Percentiles rank a stretch among this genome's conserved stretches.
Conservation (phyloP, 805 yeast genomes). For the Kluyveromyces aestuarii region DNA sequence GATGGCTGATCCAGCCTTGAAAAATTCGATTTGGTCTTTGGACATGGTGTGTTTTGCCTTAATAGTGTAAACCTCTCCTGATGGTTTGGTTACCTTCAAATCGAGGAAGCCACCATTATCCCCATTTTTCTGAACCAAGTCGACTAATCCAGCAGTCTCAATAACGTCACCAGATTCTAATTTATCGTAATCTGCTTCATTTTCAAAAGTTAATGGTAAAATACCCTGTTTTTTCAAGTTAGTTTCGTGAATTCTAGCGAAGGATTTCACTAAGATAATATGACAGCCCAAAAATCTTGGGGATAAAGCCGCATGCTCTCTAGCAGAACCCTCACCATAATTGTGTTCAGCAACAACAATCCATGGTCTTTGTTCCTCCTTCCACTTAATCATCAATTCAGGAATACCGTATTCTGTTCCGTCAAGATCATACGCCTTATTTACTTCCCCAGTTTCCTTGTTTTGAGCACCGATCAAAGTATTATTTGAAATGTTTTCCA, state of each 20-base stretch:
- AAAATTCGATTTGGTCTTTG: slow-evolving; percentile 88
- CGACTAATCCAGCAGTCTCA: slow-evolving; percentile 64
- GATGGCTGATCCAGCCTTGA: slow-evolving; percentile 96
- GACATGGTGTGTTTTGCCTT: slow-evolving; percentile 94
- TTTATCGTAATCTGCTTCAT: slow-evolving; percentile 82
- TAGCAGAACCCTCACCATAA: slow-evolving; percentile 98
- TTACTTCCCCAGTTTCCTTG: slow-evolving; percentile 94
- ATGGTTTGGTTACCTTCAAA: slow-evolving; percentile 62
- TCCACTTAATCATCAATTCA: slow-evolving; percentile 96
- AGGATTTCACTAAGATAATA: slow-evolving; percentile 82
- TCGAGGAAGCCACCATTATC: slow-evolving; percentile 76
- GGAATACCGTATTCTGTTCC: slow-evolving; percentile 77
- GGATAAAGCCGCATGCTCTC: slow-evolving; percentile 96
- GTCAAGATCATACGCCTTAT: slow-evolving; percentile 78
- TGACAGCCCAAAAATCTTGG: slow-evolving; percentile 93
- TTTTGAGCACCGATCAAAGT: slow-evolving; percentile 95
- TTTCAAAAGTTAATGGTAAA: slow-evolving; percentile 87
- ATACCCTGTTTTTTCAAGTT: slow-evolving; percentile 97
- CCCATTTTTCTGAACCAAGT: slow-evolving; percentile 73
- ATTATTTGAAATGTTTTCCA: slow-evolving; percentile 90
- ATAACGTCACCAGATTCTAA: slow-evolving; percentile 69
- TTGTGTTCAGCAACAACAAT: slow-evolving; percentile 94
- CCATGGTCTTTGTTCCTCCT: slow-evolving; percentile 79
- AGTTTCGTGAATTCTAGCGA: slow-evolving; percentile 97
- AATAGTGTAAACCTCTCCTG: slow-evolving; percentile 63